A percentile compares a stretch with the other conserved stretches of the same genome.
These are phyloP conservation scores for Schizosaccharomyces pombe DNA, from an alignment of 805 yeast genomes.

Conservation along the genomic window DNA sequence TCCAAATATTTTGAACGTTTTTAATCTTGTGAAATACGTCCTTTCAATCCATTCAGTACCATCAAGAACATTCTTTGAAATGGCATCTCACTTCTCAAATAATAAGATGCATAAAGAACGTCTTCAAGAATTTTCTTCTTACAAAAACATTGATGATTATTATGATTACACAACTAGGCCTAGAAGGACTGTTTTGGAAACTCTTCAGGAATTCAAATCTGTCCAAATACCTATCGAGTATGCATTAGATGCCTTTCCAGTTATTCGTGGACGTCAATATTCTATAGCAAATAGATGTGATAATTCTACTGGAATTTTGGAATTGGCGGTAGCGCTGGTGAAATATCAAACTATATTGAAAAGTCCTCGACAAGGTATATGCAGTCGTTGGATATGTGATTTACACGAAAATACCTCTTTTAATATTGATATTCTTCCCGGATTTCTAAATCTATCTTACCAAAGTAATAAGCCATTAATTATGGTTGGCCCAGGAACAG, in stretches of 20 bases:
- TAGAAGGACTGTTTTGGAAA: slow-evolving; percentile 65
- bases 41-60: slow-evolving; percentile 69
- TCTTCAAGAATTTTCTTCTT: slow-evolving; percentile 45
- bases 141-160: slow-evolving; percentile 42
- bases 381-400: slow-evolving; percentile 49
- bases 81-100: slow-evolving; percentile 49
- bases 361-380: slow-evolving; percentile 53
- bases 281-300: slow-evolving; percentile 51
- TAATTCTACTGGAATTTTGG: slow-evolving; percentile 19
- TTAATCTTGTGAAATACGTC: slow-evolving; percentile 54
- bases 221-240: slow-evolving; percentile 54
- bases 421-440: slow-evolving; percentile 19
- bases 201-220: slow-evolving; percentile 49
- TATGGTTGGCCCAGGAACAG: slow-evolving; percentile 84
- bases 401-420: slow-evolving; percentile 28
- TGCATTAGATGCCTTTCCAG: slow-evolving; percentile 54
- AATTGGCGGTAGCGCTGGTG: slow-evolving; percentile 61
- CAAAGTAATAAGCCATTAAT: slow-evolving; percentile 29
- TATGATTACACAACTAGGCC: slow-evolving; percentile 88
- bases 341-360: slow-evolving; percentile 65
- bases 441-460: slow-evolving; percentile 24
- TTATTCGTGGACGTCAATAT: slow-evolving; percentile 56
- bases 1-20: slow-evolving; percentile 37
- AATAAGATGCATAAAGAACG: slow-evolving; percentile 47
- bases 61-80: slow-evolving; percentile 53